Base-by-base conservation (phyloP, 202 grass and related monocot species). In the Digitaria exilis region DNA sequence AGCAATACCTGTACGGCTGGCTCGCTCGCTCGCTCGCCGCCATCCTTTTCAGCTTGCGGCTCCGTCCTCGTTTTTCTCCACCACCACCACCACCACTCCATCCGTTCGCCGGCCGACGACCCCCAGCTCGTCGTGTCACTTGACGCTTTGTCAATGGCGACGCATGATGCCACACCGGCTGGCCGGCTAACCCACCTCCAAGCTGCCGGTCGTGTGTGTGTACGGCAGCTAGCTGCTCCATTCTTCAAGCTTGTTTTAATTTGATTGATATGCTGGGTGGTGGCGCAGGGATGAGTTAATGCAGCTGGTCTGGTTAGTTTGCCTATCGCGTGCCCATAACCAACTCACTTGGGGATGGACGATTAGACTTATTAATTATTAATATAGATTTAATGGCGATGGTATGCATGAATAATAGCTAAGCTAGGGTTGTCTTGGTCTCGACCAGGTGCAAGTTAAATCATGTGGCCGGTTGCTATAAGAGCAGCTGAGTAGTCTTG, bases 141-240 rank as follows among this genome's bases (percentile, higher is more conserved):
- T 63, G 82, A 82, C 19, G 43, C 77, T 71, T 63, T 39, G 81
- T 68, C 76, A 66, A 39, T 78, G 52, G 65, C 57, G 59, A 86
- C 50, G 77, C 69, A 37, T 70, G 82, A 82, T 89, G 50, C 37
- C 4, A 18, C 44, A 89, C 88, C 88, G 58, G 57, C 59, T 11
- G 54, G 54, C 79, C 24, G 42, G 7, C 55, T 26, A 5, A 22
- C 26, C 10, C 55, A 2, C 19, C 2, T 16, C n/a, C 13, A 4
- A 68, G 37, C 41, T 68, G 34, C 7, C 12, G 11, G n/a, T 13
- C 41, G 2, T 28, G 18, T 28, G 45, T 72, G 70, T 73, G 54
- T 48, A n/a, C n/a, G 28, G 70, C 70, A 34, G 69, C 80, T 72
- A 35, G 76, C 80, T 72, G 58, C 71, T 79, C 39, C 65, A 67